Base-by-base conservation (phyloP, 129 eudicot genomes). In the Silybum marianum region DNA sequence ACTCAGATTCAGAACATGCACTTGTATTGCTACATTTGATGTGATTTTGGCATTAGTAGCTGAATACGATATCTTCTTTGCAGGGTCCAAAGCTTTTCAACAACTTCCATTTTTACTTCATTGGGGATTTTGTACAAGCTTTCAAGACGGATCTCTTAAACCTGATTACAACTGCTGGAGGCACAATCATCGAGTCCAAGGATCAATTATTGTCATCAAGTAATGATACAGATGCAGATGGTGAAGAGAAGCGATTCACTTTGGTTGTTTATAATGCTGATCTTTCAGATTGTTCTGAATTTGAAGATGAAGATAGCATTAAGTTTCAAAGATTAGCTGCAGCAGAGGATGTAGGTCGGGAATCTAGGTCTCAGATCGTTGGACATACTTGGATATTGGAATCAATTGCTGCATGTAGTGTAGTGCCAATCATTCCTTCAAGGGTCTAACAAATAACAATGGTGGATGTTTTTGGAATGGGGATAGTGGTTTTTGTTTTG, bases 31-130 rank as follows among this genome's bases (percentile, higher is more conserved):
- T n/a, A n/a, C n/a, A n/a, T n/a, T n/a, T 68, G 38, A 68, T 30
- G 65, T 73, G 28, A 22, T 36, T 44, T 72, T 23, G 62, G 21
- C 66, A 22, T 6, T 44, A 44, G 30, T 12, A 23, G 63, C 39
- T 44, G 39, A 39, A 39, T 74, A 24, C 36, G 79, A 5, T 34
- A 21, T 7, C 24, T 24, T 24, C n/a, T 71, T 25, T 78, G 90
- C 90, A 94, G 98, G 89, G 60, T 30, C 94, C 92, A 22, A 92
- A 85, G 81, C 96, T 94, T 83, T 94, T 94, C 78, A 82, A 71
- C 44, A 85, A 89, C 77, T 12, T 87, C 58, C 84, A 72, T 9
- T 94, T 94, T 66, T 87, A 78, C 81, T 87, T 94, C 42, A 40
- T 48, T 77, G 98, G 97, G 38, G 97, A 89, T 24, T 94, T 86